These are phyloP conservation scores for Termitomyces sp. DNA, from an alignment of 1,284 basidiomycete genomes.

Conservation along the genomic window DNA sequence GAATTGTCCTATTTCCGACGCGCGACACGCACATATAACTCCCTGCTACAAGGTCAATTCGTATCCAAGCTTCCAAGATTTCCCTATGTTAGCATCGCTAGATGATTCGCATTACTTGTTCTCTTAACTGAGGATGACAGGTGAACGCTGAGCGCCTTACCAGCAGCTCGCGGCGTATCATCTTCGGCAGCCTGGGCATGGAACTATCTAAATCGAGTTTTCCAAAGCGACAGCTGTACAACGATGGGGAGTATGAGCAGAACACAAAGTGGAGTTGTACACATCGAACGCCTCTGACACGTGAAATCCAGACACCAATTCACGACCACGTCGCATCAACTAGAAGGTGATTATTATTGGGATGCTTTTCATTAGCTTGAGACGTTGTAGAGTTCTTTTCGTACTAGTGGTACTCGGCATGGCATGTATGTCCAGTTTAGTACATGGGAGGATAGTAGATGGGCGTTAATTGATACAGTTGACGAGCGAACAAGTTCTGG, in stretches of 20 bases:
- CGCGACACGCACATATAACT: not conserved
- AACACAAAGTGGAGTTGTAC: not conserved
- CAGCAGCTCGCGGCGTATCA: not conserved
- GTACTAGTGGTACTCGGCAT: constrained; percentile 1
- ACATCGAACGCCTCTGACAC: not conserved
- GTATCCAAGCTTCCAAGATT: not conserved
- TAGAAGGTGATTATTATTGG: not conserved
- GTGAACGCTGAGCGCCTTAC: not conserved
- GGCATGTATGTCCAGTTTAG: constrained; percentile 3
- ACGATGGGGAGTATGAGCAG: not conserved
- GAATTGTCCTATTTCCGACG: not conserved
- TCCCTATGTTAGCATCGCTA: not conserved
- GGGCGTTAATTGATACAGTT: constrained; percentile 5
- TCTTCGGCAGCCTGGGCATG: not conserved
- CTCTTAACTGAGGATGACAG: not conserved
- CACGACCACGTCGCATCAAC: not conserved
- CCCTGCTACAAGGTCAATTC: not conserved
- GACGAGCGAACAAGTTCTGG: not conserved
- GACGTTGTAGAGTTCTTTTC: not conserved
- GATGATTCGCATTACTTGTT: not conserved
- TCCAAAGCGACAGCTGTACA: not conserved
- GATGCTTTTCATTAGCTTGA: not conserved
- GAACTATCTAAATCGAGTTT: not conserved
- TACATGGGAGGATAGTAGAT: constrained; percentile 1
- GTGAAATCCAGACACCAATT: not conserved